Base-by-base conservation (phyloP, 768 basidiomycete genomes). In the Auricularia sp. region DNA sequence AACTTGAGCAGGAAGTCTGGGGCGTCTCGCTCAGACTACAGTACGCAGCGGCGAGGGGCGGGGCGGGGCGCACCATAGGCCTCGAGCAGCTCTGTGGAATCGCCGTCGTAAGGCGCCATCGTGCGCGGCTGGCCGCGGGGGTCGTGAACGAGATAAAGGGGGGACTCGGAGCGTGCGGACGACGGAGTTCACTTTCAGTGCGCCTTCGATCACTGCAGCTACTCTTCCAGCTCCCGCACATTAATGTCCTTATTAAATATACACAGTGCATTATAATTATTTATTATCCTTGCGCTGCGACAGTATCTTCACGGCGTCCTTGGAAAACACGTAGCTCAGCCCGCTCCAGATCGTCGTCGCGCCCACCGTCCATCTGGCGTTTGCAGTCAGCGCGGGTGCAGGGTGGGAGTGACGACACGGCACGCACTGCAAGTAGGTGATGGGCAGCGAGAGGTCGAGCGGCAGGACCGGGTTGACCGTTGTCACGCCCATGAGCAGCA, bases 1-100 rank as follows among this genome's bases (percentile, higher is more conserved):
- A 94, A 93, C 79, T 99, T 99, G 87, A 98, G 93, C 69, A 99
- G 84, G 75, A 97, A 98, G 78, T 99, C 97, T 97, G 75, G 56
- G 64, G 56, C 54, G 68, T 67, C 71, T 69, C 68, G 62, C 66
- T 65, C 62, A 64, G 61, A 64, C 39, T 33, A 42, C 18, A 61
- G 39, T 23, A 44, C 39, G 16, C 21, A 33, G 56, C 11, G 36
- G 62, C 34, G 61, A 36, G 47, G 21, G 36, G 66, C 21, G 3
- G 61, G 39, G 36, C 35, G 29, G 33, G 33, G 70, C 82, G 63
- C 42, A 93, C 94, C 94, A 75, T 98, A 98, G 67, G 93, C 93
- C 77, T 97, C 94, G 69, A 95, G 74, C 61, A 98, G 84, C 74
- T 98, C 94, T 63, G 94, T 96, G 12, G 89, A 92, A 70, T 93